A percentile compares a stretch with the other conserved stretches of the same genome.
These are phyloP conservation scores for Vicia villosa DNA, from an alignment of 306 rosid species.

Conservation along the genomic window DNA sequence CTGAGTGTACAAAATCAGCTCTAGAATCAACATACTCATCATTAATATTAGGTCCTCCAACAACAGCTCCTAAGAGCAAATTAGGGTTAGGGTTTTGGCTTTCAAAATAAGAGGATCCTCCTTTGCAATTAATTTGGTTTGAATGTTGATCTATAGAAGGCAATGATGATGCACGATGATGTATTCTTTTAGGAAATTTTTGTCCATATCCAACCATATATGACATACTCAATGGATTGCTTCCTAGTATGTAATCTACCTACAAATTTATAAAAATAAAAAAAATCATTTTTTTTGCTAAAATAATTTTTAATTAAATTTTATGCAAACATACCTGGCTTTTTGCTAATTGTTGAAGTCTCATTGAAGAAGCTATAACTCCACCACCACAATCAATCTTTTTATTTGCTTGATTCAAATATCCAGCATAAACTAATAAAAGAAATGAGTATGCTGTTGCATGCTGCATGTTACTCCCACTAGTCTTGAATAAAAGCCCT, in stretches of 20 bases:
- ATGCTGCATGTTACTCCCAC: conserved; percentile 62
- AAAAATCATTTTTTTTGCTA: no score
- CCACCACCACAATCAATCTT: conserved; percentile 39
- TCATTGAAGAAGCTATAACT: conserved; percentile 36
- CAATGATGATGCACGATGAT: conserved; percentile 58
- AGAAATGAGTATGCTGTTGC: conserved; percentile 54
- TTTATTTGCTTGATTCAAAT: conserved; percentile 34
- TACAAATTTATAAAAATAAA: not conserved
- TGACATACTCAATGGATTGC: conserved; percentile 61
- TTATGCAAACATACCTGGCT: conserved; percentile 35
- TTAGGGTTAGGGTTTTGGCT: conserved; percentile 51
- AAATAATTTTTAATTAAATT: no score
- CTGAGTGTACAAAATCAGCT: conserved; percentile 50
- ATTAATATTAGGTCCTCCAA: conserved; percentile 56
- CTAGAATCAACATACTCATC: conserved; percentile 60
- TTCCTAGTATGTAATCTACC: conserved; percentile 70
- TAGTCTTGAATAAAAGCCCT: conserved; percentile 55
- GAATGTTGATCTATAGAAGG: conserved; percentile 45
- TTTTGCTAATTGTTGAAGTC: conserved; percentile 40
- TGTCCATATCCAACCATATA: conserved; percentile 71
- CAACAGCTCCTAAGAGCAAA: conserved; percentile 56
- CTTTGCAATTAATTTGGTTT: conserved; percentile 37
- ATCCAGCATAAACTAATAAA: conserved; percentile 47
- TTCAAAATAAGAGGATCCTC: conserved; percentile 44
- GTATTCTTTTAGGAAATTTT: conserved; percentile 54